These are phyloP conservation scores for Penicillium nordicum DNA, from an alignment of 2,329 filamentous ascomycete species.

Conservation along the genomic window DNA sequence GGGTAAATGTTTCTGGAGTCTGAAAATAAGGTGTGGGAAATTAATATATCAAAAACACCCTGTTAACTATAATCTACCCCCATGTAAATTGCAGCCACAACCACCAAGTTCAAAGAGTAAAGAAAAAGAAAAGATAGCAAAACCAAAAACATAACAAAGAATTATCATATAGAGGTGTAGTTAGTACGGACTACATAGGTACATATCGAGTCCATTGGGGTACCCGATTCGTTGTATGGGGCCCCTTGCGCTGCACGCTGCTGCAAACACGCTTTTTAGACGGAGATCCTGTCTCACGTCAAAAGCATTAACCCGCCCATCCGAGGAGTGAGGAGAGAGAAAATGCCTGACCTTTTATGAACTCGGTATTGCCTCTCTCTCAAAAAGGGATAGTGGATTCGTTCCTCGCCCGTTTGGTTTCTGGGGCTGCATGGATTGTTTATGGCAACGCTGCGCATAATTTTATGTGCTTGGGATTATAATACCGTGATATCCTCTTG, in stretches of 20 bases:
- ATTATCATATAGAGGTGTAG: background rate
- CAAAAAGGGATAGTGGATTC: constrained; percentile 19
- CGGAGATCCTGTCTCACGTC: constrained; percentile 15
- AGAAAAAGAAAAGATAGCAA: background rate
- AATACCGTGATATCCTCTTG: constrained; percentile 5
- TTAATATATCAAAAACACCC: constrained; percentile 1
- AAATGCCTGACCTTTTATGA: constrained; percentile 13
- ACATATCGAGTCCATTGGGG: background rate
- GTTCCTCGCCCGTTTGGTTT: constrained; percentile 9
- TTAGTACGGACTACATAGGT: background rate
- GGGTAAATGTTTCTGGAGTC: background rate
- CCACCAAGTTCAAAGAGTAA: background rate
- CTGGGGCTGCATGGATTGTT: constrained; percentile 11
- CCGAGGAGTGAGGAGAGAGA: constrained; percentile 19
- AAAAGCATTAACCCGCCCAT: constrained; percentile 13
- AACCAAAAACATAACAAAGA: background rate
- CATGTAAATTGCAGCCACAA: background rate
- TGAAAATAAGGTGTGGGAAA: background rate
- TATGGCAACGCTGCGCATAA: constrained; percentile 5
- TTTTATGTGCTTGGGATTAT: background rate
- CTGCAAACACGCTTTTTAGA: constrained; percentile 10
- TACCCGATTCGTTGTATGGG: constrained; percentile 7
- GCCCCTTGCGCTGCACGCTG: constrained; percentile 22
- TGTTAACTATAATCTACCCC: background rate
- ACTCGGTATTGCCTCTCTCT: constrained; percentile 10